Evolutionary conservation across 2,329 filamentous ascomycete species (phyloP).

Genomic region (Calonectria crousiana): DNA sequence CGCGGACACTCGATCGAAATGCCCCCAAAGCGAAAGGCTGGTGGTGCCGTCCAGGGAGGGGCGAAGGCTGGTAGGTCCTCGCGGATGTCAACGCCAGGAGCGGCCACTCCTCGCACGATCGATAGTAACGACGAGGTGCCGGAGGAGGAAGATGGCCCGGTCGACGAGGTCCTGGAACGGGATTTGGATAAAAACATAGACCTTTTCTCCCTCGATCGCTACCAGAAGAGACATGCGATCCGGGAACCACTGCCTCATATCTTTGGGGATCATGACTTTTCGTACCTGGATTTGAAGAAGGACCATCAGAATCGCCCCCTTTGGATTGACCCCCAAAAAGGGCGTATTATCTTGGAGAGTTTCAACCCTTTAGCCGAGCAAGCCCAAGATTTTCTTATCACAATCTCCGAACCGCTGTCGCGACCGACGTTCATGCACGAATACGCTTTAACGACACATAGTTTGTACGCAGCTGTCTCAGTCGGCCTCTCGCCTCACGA

Average conservation of each 20-base stretch:
- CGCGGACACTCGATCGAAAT: slow-evolving; percentile 56
- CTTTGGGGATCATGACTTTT: slow-evolving; percentile 76
- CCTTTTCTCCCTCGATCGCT: slow-evolving; percentile 67
- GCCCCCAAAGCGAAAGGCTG: slow-evolving; percentile 79
- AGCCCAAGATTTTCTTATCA: slow-evolving; percentile 94
- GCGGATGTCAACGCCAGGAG: slow-evolving; percentile 70
- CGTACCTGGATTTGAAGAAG: slow-evolving; percentile 83
- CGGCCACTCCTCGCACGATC: slow-evolving; percentile 70
- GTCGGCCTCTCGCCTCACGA: slow-evolving; percentile 91
- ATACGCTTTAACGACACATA: slow-evolving; percentile 91
- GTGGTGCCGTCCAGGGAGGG: slow-evolving; percentile 58
- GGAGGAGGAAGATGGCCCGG: slow-evolving; percentile 61
- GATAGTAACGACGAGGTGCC: slow-evolving; percentile 63
- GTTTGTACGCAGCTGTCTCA: slow-evolving; percentile 93
- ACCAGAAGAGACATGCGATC: slow-evolving; percentile 60
- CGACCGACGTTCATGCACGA: slow-evolving; percentile 93
- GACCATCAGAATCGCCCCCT: slow-evolving; percentile 92
- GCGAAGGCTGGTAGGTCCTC: slow-evolving; percentile 70
- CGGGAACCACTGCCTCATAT: slow-evolving; percentile 61
- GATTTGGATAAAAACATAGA: slow-evolving; percentile 70
- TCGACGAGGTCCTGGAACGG: slow-evolving; percentile 65
- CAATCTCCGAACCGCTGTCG: slow-evolving; percentile 92
- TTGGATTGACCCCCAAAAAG: slow-evolving; percentile 91
- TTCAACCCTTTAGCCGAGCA: slow-evolving; percentile 89
- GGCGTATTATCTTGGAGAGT: slow-evolving; percentile 91